These are phyloP conservation scores for Arbutus unedo DNA, from an alignment of 148 eudicot genomes.

Conservation along the genomic window DNA sequence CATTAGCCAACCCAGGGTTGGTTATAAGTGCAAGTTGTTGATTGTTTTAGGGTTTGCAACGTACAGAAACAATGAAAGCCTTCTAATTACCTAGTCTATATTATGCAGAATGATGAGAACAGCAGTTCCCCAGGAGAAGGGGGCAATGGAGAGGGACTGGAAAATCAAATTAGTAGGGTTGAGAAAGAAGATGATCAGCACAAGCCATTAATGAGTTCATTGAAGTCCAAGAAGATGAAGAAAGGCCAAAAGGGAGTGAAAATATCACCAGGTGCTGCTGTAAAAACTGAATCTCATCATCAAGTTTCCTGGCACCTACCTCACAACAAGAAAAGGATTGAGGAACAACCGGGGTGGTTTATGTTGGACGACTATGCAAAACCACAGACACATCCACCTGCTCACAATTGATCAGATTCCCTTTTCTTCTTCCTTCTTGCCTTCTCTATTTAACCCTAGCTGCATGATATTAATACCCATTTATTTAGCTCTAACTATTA, in stretches of 20 bases:
- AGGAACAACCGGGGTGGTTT: slow-evolving; percentile 37
- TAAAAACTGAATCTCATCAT: not conserved
- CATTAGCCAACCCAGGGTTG: not conserved
- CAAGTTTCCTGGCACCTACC: slow-evolving; percentile 37
- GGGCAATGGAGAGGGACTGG: slow-evolving; percentile 10
- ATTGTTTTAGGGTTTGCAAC: not conserved
- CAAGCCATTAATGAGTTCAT: not conserved
- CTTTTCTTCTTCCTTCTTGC: not conserved
- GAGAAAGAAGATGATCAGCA: not conserved
- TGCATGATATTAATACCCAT: not conserved
- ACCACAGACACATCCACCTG: slow-evolving; percentile 52
- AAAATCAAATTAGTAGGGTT: slow-evolving; percentile 14
- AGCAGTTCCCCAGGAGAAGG: not conserved
- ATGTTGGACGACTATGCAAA: slow-evolving; percentile 53
- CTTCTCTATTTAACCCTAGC: not conserved
- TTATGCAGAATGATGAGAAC: slow-evolving; percentile 26
- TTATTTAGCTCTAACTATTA: not conserved
- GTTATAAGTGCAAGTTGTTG: no score
- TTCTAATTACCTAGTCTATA: not conserved
- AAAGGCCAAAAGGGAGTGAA: not conserved
- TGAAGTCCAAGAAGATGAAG: not conserved
- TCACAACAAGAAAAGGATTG: slow-evolving; percentile 20
- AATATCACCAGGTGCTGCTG: not conserved
- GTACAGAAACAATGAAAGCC: not conserved
- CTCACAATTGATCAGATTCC: slow-evolving; percentile 36